Percentiles rank a stretch among this genome's conserved stretches.
These are phyloP conservation scores for Pterulicium gracile DNA, from an alignment of 1,284 basidiomycete genomes.

Conservation along the genomic window DNA sequence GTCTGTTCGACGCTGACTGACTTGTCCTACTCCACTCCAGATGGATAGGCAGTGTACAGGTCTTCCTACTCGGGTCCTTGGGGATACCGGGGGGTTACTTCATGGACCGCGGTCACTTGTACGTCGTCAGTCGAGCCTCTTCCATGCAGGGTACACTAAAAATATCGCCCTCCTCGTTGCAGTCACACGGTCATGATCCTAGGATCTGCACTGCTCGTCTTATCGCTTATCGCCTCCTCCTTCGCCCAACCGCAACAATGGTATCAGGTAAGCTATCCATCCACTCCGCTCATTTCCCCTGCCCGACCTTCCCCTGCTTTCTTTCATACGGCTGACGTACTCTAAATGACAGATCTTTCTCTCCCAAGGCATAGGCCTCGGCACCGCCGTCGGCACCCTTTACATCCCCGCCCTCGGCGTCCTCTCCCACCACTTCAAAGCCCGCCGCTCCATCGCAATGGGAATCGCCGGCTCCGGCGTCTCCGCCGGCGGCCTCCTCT, in stretches of 20 bases:
- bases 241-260: not conserved
- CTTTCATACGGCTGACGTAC: too few relatives aligned
- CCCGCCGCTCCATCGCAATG: conserved; percentile 19
- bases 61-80: not conserved
- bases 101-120: not conserved
- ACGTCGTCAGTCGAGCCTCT: too few relatives aligned
- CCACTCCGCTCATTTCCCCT: too few relatives aligned
- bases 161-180: too few relatives aligned
- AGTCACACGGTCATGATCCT: not conserved
- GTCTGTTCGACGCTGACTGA: not conserved
- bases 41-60: not conserved
- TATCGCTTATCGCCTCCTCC: not conserved
- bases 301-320: too few relatives aligned
- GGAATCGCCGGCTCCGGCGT: too few relatives aligned
- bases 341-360: conserved; percentile 14
- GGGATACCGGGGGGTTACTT: not conserved
- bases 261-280: not conserved
- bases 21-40: too few relatives aligned
- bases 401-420: conserved; percentile 15
- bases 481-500: not conserved
- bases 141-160: too few relatives aligned
- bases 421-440: conserved; percentile 18
- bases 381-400: conserved; percentile 17
- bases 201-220: not conserved
- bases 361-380: conserved; percentile 17